phyloP scores from a whole-genome alignment of 306 rosid genomes.

The Purshia tridentata region DNA sequence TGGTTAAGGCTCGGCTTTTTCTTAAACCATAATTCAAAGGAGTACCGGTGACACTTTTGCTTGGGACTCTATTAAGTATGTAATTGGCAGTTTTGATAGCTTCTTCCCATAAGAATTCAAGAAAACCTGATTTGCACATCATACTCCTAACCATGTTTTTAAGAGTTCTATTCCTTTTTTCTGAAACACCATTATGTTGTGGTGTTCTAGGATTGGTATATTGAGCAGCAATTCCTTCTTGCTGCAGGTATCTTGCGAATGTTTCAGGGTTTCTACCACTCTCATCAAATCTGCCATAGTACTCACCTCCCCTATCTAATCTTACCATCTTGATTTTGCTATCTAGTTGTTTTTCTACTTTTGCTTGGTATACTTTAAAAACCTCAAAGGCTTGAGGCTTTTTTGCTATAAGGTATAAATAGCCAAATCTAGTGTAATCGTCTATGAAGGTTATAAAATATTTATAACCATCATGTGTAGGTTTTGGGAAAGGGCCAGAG shows the following conservation, averaged over 20 bases:
- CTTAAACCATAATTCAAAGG: no score
- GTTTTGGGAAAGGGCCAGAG: not conserved
- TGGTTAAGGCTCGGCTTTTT: no score
- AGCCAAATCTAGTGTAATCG: not conserved
- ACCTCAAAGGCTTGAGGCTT: not conserved
- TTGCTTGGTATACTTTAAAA: slow-evolving; percentile 16
- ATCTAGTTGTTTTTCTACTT: not conserved
- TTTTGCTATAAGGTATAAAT: not conserved
- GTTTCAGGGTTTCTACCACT: not conserved
- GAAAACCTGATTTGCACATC: not conserved
- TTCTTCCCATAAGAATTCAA: not conserved
- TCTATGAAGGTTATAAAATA: slow-evolving; percentile 12
- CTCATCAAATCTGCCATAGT: not conserved
- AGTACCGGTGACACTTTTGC: no score
- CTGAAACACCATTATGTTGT: not conserved
- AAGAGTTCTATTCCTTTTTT: not conserved
- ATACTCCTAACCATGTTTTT: not conserved
- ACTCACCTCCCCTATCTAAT: not conserved
- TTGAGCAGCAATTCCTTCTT: not conserved
- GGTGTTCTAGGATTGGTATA: not conserved
- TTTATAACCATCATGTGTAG: not conserved
- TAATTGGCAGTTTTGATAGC: no score
- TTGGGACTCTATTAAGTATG: no score
- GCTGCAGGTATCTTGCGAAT: not conserved
- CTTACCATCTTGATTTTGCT: not conserved